Evolutionary conservation across 75 land plant species (phyloP), one percentile per base, ranked within the genome.

Genomic region (Picea glauca): DNA sequence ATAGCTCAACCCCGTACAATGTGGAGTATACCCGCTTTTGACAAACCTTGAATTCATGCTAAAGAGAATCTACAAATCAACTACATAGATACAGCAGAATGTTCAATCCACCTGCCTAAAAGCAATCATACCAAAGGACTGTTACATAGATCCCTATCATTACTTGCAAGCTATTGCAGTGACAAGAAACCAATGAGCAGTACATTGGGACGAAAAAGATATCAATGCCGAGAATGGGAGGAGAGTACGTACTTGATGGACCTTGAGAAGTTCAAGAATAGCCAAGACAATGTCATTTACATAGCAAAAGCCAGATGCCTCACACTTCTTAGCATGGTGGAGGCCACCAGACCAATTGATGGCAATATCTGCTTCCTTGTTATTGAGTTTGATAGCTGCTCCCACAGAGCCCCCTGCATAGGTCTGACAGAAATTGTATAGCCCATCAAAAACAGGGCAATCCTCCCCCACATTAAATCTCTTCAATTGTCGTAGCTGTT

Each of bases 301-400:
- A 54, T 87, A 87, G 74, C 89, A 87, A 73, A 87, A 87, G 1
- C 89, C 89, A 21, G 89, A 87, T 43, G 89, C 89, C 80, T 87
- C 89, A 61, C 88, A 82, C 82, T 85, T 87, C 80, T 87, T 87
- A 23, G 89, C 89, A 74, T 87, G 89, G 58, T 87, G 89, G 14
- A 87, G 77, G 6, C 89, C 89, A 9, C 89, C 89, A 23, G 89
- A 76, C 89, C 89, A 87, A 72, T 87, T 87, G 21, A 87, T 85
- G 33, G 88, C 84, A 66, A 87, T 87, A 50, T 87, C 88, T 3
- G 88, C 73, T 35, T 85, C 84, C 9, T 74, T 76, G 18, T 80
- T 64, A 58, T 87, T 87, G 74, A 87, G 76, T 76, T 80, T 86
- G 14, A 85, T 82, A 13, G 89, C 89, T 12, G 88, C 88, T 26